Evolutionary conservation across 345 rosid species (phyloP).

Genomic region (Citrus medica): DNA sequence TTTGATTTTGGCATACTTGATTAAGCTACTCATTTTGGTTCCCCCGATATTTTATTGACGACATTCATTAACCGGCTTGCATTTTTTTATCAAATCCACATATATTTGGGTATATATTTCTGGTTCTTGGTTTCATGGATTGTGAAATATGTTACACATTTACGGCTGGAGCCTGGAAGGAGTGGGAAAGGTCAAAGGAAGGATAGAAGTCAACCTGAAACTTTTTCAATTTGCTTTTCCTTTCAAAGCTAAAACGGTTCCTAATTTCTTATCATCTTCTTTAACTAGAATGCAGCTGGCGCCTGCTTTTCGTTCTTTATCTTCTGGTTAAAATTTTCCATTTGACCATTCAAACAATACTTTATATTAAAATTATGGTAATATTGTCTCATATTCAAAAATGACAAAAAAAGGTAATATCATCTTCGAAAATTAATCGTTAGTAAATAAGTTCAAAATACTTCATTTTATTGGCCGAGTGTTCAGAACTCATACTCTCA

Average conservation of each 20-base stretch:
- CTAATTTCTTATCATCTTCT: neutral
- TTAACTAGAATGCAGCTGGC: neutral
- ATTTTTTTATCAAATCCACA: neutral
- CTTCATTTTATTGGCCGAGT: too few species aligned
- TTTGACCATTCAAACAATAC: neutral
- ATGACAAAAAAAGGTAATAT: too few species aligned
- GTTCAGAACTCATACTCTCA: too few species aligned
- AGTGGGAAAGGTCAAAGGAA: neutral
- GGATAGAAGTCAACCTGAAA: neutral
- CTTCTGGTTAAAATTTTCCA: neutral
- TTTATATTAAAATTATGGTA: too few species aligned
- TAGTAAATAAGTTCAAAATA: too few species aligned
- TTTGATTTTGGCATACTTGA: slow-evolving; percentile 13
- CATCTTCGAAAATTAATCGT: too few species aligned
- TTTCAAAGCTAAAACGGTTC: neutral
- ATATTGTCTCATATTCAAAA: too few species aligned
- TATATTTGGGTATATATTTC: too few species aligned
- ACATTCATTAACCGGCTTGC: neutral
- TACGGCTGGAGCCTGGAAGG: neutral
- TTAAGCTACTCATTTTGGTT: slow-evolving; percentile 10
- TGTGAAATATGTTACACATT: neutral
- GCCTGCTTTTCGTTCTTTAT: neutral
- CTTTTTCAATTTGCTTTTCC: neutral
- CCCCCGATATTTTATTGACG: neutral
- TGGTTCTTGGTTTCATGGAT: neutral